Base-by-base conservation (phyloP, 2,329 filamentous ascomycete species). In the Botrytis paeoniae region DNA sequence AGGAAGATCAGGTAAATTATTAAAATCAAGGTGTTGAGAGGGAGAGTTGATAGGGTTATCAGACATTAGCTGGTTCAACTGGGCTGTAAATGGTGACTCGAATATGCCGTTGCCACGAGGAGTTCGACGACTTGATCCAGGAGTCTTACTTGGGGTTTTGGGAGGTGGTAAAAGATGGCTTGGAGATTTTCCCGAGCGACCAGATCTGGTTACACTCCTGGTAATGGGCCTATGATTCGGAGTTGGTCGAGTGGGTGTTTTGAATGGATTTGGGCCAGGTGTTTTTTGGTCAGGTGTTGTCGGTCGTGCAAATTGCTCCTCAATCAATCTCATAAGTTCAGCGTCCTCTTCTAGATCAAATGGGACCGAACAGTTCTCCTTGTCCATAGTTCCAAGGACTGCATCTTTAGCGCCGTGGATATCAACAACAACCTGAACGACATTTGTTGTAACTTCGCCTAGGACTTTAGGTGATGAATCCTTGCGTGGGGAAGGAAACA, bases 401-500 rank as follows among this genome's bases (percentile, higher is more conserved):
- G 57, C 59, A 57, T 76, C 75, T 64, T 81, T 80, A 32, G 75
- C 66, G 12, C 74, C 75, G 48, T 81, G 80, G 48, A 80, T 80
- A 37, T 83, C 83, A 4, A 82, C 79, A 25, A 82, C 78, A 6
- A 84, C 83, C 74, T 86, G 84, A 60, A 87, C 83, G 69, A 85
- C 80, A 76, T 90, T 91, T 25, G 86, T 83, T 22, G 85, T 82
- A 59, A 89, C 80, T 77, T 91, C 88, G 66, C 87, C 86, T 3
- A 93, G 84, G 35, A 88, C 86, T 79, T 89, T 93, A 1, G 86
- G 83, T 63, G 88, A 85, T 51, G 87, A 88, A 43, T 89, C 87
- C 76, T 91, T 92, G 61, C 90, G 86, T 3, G 93, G 93, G 0
- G 92, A 94, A 1, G 93, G 92, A 78, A 96, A 96, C 1, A 96